phyloP scores from a whole-genome alignment of 2,329 filamentous ascomycete genomes.

The Emmonsiellopsis sp. region DNA sequence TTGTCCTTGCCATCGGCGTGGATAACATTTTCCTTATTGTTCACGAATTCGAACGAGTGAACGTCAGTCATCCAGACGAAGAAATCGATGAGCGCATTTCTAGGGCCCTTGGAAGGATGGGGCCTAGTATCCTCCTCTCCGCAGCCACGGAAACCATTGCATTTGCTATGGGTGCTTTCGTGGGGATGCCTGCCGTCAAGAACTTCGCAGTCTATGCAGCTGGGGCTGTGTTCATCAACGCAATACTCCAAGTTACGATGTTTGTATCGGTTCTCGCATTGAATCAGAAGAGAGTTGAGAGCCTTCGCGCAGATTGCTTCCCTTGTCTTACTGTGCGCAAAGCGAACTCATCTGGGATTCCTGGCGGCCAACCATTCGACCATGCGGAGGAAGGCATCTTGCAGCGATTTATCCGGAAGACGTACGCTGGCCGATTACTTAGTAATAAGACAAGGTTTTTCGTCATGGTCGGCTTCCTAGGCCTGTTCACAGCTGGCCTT shows the following conservation, averaged over 20 bases:
- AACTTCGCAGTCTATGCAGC: constrained; percentile 97
- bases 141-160: constrained; percentile 91
- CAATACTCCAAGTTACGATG: constrained; percentile 92
- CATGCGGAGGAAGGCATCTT: constrained; percentile 74
- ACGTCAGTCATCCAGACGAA: constrained; percentile 81
- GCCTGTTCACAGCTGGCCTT: constrained; percentile 74
- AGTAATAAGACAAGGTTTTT: constrained; percentile 69
- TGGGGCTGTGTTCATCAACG: constrained; percentile 94
- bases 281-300: constrained; percentile 86
- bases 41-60: constrained; percentile 94
- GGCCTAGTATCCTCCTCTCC: constrained; percentile 89
- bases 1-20: constrained; percentile 90
- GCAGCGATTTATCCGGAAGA: constrained; percentile 81
- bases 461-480: constrained; percentile 74
- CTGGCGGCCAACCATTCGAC: constrained; percentile 59
- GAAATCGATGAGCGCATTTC: constrained; percentile 78
- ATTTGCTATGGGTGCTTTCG: constrained; percentile 84
- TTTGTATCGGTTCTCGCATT: constrained; percentile 86
- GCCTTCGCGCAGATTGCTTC: constrained; percentile 80
- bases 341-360: constrained; percentile 57
- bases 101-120: constrained; percentile 87
- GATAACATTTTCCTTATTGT: constrained; percentile 99
- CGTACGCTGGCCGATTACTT: constrained; percentile 75
- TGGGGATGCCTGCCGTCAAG: constrained; percentile 94
- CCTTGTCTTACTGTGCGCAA: constrained; percentile 77